phyloP scores from a whole-genome alignment of 345 rosid species.

The Mangifera indica region DNA sequence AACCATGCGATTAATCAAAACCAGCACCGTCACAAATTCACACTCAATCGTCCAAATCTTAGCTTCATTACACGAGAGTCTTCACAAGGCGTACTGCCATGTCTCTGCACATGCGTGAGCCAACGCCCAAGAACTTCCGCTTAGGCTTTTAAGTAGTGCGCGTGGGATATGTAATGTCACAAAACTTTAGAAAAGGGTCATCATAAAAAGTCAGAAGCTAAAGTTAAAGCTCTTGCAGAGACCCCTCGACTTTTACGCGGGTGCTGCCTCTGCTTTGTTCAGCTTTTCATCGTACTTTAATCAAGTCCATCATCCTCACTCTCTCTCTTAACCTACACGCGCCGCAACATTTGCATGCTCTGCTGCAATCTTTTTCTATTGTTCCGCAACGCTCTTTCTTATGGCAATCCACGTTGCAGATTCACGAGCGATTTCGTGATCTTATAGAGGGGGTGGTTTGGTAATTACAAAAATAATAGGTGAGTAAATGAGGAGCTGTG shows the following conservation, averaged over 20 bases:
- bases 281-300: slow-evolving; percentile 61
- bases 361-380: neutral
- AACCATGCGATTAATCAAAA: too few species aligned
- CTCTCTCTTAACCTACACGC: slow-evolving; percentile 16
- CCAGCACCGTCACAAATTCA: too few species aligned
- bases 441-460: neutral
- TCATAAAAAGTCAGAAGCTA: slow-evolving; percentile 9
- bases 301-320: slow-evolving; percentile 30
- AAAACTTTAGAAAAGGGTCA: neutral
- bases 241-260: slow-evolving; percentile 72
- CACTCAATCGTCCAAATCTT: too few species aligned
- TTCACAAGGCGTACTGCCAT: too few species aligned
- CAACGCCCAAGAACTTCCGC: neutral
- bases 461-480: slow-evolving; percentile 5
- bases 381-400: neutral
- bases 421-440: neutral
- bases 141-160: neutral
- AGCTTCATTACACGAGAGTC: too few species aligned
- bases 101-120: slow-evolving; percentile 10
- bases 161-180: neutral
- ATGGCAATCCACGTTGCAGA: slow-evolving; percentile 17
- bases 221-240: slow-evolving; percentile 18
- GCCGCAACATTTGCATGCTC: slow-evolving; percentile 8
- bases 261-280: slow-evolving; percentile 25
- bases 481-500: too few species aligned